Evolutionary conservation across 495 filamentous ascomycete species (phyloP), one percentile per base, ranked within the genome.

Genomic region (Podospora sp.): DNA sequence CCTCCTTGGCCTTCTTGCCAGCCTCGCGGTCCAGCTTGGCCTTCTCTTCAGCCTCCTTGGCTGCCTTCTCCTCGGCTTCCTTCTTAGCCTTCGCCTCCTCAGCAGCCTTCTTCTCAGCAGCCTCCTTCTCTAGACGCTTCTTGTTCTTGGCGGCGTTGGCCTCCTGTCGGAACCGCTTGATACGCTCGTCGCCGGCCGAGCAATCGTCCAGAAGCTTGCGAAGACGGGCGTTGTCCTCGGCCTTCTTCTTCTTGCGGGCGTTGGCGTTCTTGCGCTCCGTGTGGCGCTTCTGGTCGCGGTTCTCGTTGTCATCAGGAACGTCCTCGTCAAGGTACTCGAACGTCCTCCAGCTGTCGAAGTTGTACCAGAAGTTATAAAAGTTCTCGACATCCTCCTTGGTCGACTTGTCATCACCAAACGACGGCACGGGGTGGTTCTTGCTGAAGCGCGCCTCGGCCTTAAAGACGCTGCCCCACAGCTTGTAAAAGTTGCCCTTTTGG

Each of bases 291-390:
- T 99, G 95, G 82, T 98, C 63, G 20, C 63, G 63, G 63, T 93
- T 96, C 83, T 97, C 95, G 81, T 92, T 95, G 85, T 99, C 95
- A 75, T 99, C 95, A 49, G 95, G 95, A 20, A 99, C 94, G 73
- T 99, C 95, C 83, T 98, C 95, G 74, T 99, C 96, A 49, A 94
- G 91, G 78, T 99, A 99, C 82, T 99, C 95, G 78, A 99, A 99
- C 25, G 91, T 88, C 58, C 95, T 86, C 95, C 95, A 99, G 78
- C 90, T 94, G 86, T 99, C 96, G 73, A 99, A 95, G 84, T 93
- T 93, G 85, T 97, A 99, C 90, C 92, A 99, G 86, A 97, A 99
- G 85, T 98, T 96, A 85, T 99, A 99, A 84, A 99, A 99, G 64
- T 82, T 80, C 74, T 97, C 92, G 26, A 99, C 94, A 1, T 94